phyloP scores from a whole-genome alignment of 2,329 filamentous ascomycete species.

The Stagonosporopsis cucurbitacearum region DNA sequence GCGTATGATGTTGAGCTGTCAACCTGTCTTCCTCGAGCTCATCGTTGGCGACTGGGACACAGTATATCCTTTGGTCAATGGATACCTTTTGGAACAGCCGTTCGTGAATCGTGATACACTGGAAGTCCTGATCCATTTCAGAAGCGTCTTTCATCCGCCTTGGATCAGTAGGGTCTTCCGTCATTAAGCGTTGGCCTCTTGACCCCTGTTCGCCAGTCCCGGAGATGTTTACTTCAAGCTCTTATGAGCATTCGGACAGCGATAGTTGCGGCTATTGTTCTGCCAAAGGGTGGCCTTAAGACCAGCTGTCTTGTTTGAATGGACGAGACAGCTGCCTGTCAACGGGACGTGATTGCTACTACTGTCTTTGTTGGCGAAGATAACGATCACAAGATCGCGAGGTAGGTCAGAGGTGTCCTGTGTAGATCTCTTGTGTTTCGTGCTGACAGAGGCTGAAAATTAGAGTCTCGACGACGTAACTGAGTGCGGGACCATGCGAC shows the following conservation, averaged over 20 bases:
- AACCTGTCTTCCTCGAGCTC: constrained; percentile 50
- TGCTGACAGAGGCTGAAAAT: constrained; percentile 1
- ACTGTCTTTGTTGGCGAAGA: not conserved
- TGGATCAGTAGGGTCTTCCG: not conserved
- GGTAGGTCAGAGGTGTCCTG: not conserved
- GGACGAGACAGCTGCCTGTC: not conserved
- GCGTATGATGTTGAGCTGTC: constrained; percentile 42
- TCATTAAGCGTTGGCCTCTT: not conserved
- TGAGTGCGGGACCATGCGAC: constrained; percentile 8
- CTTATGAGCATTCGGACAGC: not conserved
- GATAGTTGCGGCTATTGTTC: not conserved
- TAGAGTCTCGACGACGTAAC: not conserved
- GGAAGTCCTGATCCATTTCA: constrained; percentile 27
- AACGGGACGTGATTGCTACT: not conserved
- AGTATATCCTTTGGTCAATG: constrained; percentile 48
- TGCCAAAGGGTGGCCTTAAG: not conserved
- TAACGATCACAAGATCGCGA: not conserved
- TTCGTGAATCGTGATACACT: constrained; percentile 44
- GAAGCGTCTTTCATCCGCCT: no score
- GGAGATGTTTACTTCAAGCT: no score
- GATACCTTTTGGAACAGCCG: constrained; percentile 49
- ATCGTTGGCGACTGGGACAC: constrained; percentile 44
- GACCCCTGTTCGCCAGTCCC: not conserved
- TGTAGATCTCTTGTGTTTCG: not conserved
- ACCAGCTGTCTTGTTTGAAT: not conserved